Base-by-base conservation (phyloP, 352 stramenopile genomes). In the Hyaloperonospora arabidopsidis region DNA sequence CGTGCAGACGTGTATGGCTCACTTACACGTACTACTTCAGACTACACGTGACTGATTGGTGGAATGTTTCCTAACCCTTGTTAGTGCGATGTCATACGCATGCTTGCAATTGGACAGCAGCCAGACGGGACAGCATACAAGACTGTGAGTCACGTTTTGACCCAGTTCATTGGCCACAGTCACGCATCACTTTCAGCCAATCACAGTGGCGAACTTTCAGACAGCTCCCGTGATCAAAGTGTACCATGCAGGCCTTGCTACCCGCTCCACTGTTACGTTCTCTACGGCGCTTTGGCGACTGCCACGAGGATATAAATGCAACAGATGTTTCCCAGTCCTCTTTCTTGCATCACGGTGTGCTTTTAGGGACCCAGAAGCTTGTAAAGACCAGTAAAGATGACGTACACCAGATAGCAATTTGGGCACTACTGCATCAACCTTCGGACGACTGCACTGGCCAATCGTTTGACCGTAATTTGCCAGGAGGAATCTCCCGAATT, bases 241-340 rank as follows among this genome's bases (percentile, higher is more conserved):
- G 8, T 8, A 45, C 4, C 0, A 70, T 64, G 63, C 49, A 63
- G 40, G 47, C 36, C 32, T 54, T 63, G 40, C 8, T 76, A 13
- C 51, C 69, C 34, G 61, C 61, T 34, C 57, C 69, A 47, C 49
- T 83, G 8, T 47, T 74, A 57, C 70, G 63, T 38, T 63, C 72
- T 19, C 50, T 79, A n/a, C 54, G 40, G n/a, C 72, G 68, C 39
- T 64, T 68, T 35, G 59, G 49, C n/a, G 39, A 57, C 12, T 40
- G 45, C 13, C 49, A 68, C 17, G 59, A 59, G 11, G 44, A 5
- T n/a, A 44, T 62, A 1, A 45, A 53, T 23, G 17, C n/a, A 29
- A 48, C 53, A 8, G 45, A 59, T 8, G 1, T n/a, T 0, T 51
- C 36, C 10, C 12, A 5, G n/a, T 60, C 50, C 36, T 55, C 52